These are phyloP conservation scores for Candida easanensis DNA, from an alignment of 805 yeast species.

Conservation along the genomic window DNA sequence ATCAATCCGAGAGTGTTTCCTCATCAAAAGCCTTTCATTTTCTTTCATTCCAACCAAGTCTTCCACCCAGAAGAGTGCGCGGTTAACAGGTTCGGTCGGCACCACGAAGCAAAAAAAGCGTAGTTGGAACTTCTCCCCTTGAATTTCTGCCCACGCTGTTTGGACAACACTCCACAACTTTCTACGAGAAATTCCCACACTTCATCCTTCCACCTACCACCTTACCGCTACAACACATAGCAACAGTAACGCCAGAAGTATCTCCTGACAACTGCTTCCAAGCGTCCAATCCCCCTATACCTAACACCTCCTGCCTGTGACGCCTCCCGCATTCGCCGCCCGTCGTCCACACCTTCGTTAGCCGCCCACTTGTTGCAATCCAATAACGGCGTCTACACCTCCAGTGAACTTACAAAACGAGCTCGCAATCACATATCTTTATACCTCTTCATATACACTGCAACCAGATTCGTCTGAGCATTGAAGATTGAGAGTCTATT, in stretches of 20 bases:
- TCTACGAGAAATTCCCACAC: neutral
- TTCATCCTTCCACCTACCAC: neutral
- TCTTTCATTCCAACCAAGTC: too few species aligned
- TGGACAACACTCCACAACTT: neutral
- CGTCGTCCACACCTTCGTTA: neutral
- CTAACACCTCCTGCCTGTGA: neutral
- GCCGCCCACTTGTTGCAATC: conserved; percentile 1
- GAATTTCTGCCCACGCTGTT: neutral
- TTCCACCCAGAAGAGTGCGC: too few species aligned
- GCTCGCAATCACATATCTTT: too few species aligned
- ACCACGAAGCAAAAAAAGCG: neutral
- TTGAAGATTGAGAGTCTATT: too few species aligned
- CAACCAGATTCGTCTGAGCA: too few species aligned
- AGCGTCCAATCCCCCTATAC: neutral
- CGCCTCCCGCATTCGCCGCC: neutral
- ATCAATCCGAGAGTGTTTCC: too few species aligned
- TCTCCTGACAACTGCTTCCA: neutral
- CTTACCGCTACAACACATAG: neutral
- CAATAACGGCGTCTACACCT: neutral
- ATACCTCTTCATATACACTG: too few species aligned
- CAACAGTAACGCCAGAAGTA: neutral
- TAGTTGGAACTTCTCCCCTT: neutral
- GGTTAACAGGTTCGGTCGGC: too few species aligned
- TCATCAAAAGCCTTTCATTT: too few species aligned
- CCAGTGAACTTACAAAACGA: neutral